Evolutionary conservation across 345 rosid genomes (phyloP), one percentile per base, ranked within the genome.

Genomic region (Cardiospermum halicacabum): DNA sequence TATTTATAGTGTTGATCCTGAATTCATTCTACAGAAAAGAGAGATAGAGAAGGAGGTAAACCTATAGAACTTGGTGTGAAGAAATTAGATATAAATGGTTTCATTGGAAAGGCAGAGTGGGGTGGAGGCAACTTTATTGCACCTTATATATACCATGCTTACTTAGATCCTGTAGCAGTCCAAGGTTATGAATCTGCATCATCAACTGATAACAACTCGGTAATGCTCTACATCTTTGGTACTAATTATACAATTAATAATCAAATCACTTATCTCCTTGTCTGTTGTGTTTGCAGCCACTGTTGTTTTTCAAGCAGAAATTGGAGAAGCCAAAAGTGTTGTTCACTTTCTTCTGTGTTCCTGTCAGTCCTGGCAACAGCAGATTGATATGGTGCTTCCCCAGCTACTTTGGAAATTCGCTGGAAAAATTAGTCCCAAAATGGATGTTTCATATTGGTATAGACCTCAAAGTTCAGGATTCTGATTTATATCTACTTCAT

Each of bases 11-110:
- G 50, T 24, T 68, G 57, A 57, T 26, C 34, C 57, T 43, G 51
- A 32, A 45, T 12, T 40, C 59, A 19, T 21, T 69, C 72, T 54
- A 68, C 87, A 78, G 92, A 37, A 70, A 85, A 82, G 75, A 72
- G 48, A 56, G 95, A 91, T 45, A 82, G 95, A 77, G 97, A 91
- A 88, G 95, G 97, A 3, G 91, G 97, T n/a, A 81, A 76, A 61
- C 92, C 95, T 12, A 60, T 85, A 4, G 87, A 80, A 16, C 56
- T 91, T 43, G 69, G 76, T 9, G 72, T 91, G 26, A 76, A 72
- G 77, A 83, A 84, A 31, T 13, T 77, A 42, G 86, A 74, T 48
- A 64, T 51, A 36, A 64, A 74, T 49, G 97, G 92, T 30, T 91
- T 79, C 69, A 21, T 59, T 28, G 90, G 79, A 27, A 80, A 78